Evolutionary conservation across 345 rosid species (phyloP), one percentile per base, ranked within the genome.

Genomic region (Boechera retrofracta): DNA sequence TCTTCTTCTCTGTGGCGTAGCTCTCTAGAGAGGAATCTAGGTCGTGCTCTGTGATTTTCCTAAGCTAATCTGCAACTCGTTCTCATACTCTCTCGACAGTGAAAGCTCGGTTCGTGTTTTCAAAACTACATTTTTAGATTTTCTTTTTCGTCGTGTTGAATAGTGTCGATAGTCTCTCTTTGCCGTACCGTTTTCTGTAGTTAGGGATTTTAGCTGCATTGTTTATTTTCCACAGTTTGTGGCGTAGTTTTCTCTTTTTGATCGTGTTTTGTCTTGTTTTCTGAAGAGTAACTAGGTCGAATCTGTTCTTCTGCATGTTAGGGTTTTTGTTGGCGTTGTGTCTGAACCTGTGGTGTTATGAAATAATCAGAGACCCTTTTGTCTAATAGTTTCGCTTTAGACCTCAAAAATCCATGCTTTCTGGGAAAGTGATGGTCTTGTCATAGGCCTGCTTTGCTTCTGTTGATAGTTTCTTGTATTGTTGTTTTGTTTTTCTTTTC

Each of bases 281-380:
- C 28, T 64, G 21, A 15, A 60, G 36, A 61, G 58, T 72, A 9
- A 18, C 13, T 13, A 48, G 38, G 32, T 54, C 31, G 67, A 77
- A 45, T 45, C 44, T 38, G 60, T 71, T 42, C 57, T 32, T 68
- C 13, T 69, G 80, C 76, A 71, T 71, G 81, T 28, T 71, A 71
- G 81, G 77, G 81, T 77, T 71, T 64, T 77, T 42, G 58, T 21
- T 48, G 24, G 51, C 51, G 3, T 39, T 49, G 32, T 75, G 5
- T 21, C 45, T 13, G 12, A 68, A 39, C 41, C 68, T 67, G 21
- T 67, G 26, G 1, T 4, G 11, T 24, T 55, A 5, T 55, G 45
- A 41, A 0, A 41, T 26, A 2, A 42, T 12, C 24, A 42, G 33
- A 39, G 39, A 28, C 28, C 69, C 7, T 44, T 64, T 44, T 64